These are phyloP conservation scores for Daldinia sp. DNA, from an alignment of 2,329 filamentous ascomycete species.

Conservation along the genomic window DNA sequence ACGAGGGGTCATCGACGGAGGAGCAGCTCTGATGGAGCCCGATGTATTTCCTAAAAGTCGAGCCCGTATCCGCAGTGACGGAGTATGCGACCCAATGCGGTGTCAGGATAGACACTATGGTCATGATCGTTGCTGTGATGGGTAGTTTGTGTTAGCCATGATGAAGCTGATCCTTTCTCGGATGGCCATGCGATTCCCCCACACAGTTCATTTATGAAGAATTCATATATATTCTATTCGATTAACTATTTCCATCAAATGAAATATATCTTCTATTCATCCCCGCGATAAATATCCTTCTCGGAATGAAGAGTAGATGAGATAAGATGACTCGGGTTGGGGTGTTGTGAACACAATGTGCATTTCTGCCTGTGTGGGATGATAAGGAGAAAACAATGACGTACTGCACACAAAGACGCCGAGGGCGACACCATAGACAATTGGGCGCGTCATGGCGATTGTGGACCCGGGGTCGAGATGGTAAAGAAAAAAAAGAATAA, in stretches of 20 bases:
- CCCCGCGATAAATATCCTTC: not conserved
- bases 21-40: conserved; percentile 88
- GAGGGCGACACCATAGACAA: conserved; percentile 57
- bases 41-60: conserved; percentile 68
- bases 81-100: conserved; percentile 79
- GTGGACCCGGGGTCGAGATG: not conserved
- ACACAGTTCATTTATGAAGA: conserved; percentile 5
- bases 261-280: not conserved
- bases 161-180: not conserved
- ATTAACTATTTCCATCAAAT: conserved; percentile 9
- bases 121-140: conserved; percentile 74
- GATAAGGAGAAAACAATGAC: conserved; percentile 46
- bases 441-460: conserved; percentile 57
- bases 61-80: conserved; percentile 62
- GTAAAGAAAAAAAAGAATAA: conserved; percentile 5
- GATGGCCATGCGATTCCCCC: not conserved
- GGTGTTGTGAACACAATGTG: conserved; percentile 14
- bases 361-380: conserved; percentile 28
- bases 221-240: conserved; percentile 3
- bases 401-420: conserved; percentile 59
- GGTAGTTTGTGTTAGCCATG: conserved; percentile 50
- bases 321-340: not conserved
- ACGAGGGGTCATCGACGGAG: conserved; percentile 71
- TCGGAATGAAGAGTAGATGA: conserved; percentile 10
- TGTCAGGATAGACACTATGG: conserved; percentile 74